Percentiles rank a stretch among this genome's conserved stretches.
Conservation (phyloP, 495 filamentous ascomycete genomes). For the Aspergillus panamensis region DNA sequence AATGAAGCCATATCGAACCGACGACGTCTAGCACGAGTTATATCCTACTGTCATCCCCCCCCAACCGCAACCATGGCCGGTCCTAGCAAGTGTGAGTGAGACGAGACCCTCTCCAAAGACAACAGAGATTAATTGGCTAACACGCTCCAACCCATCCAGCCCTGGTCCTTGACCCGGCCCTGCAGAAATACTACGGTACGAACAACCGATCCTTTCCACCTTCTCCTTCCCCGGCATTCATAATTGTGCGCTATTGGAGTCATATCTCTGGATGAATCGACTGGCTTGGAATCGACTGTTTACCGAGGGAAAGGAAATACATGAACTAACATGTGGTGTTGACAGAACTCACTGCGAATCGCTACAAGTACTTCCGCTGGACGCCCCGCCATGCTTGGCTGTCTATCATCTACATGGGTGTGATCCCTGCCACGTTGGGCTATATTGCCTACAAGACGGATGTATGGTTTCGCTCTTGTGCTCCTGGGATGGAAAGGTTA, state of each 20-base stretch:
- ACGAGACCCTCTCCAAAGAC: background rate
- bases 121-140: background rate
- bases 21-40: constrained; percentile 4
- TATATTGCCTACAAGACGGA: constrained; percentile 73
- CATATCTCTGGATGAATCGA: no score
- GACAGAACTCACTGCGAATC: constrained; percentile 77
- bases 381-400: constrained; percentile 75
- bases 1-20: constrained; percentile 4
- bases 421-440: constrained; percentile 65
- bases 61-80: constrained; percentile 46
- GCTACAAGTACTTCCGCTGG: constrained; percentile 95
- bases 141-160: constrained; percentile 27
- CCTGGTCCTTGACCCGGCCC: constrained; percentile 70
- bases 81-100: constrained; percentile 46
- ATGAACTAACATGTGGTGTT: background rate
- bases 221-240: background rate
- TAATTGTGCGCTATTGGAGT: background rate
- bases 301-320: background rate
- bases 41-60: constrained; percentile 2
- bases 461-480: constrained; percentile 55
- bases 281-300: no score
- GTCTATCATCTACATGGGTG: constrained; percentile 66
- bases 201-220: constrained; percentile 23
- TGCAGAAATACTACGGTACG: constrained; percentile 75
- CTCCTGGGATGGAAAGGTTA: constrained; percentile 10